A percentile compares a stretch with the other conserved stretches of the same genome.
Conservation (phyloP, 495 filamentous ascomycete species). For the Lophiotrema nucula region DNA sequence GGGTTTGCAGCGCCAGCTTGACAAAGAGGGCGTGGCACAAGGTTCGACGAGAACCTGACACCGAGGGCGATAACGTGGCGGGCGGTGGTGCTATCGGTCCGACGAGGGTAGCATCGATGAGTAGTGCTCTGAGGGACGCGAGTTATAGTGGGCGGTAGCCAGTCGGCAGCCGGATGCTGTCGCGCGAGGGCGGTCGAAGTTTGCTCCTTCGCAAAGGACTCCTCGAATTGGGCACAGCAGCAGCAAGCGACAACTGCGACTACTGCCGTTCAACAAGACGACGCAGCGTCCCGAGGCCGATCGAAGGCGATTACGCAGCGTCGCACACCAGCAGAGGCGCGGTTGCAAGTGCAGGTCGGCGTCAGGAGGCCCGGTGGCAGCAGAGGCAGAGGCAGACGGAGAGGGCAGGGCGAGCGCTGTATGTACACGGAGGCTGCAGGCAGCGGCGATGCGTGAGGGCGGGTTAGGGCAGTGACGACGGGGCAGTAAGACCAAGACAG, state of each 20-base stretch:
- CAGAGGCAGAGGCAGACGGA: background rate
- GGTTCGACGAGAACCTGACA: constrained; percentile 29
- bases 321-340: background rate
- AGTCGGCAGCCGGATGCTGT: background rate
- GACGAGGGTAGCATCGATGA: constrained; percentile 15
- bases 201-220: constrained; percentile 26
- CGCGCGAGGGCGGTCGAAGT: constrained; percentile 18
- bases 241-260: too few species aligned
- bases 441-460: background rate
- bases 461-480: constrained; percentile 8
- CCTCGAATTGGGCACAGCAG: constrained; percentile 27
- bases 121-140: background rate
- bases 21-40: constrained; percentile 17
- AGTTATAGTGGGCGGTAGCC: constrained; percentile 8
- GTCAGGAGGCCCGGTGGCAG: background rate
- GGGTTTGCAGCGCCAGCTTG: constrained; percentile 35
- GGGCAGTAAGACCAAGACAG: constrained; percentile 6
- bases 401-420: background rate
- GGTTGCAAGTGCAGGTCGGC: background rate
- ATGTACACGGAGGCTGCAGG: background rate
- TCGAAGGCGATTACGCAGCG: constrained; percentile 2
- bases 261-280: background rate
- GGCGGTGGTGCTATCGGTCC: background rate
- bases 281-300: constrained; percentile 12
- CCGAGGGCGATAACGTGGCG: constrained; percentile 15